Base-by-base conservation (phyloP, 176 grass and related monocot genomes). In the Saccharum spontaneum region DNA sequence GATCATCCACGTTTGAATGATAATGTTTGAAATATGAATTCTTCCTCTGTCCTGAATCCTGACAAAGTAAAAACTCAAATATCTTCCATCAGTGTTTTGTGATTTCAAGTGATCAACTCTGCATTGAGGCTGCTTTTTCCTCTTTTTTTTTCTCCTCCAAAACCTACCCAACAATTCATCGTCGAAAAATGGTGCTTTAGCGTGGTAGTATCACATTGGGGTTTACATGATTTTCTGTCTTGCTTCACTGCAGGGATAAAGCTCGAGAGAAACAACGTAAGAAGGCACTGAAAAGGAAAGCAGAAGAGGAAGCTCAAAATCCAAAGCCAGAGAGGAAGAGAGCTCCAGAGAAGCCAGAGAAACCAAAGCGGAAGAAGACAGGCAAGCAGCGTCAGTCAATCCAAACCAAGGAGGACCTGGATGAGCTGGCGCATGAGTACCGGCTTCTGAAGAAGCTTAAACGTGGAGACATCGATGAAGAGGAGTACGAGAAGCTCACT, bases 371-470 rank as follows among this genome's bases (percentile, higher is more conserved):
- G 71, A 99, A 99, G 84, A 93, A 96, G 79, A 99, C 93, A 10
- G 91, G 93, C 20, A 94, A 84, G 28, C 93, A 96, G 84, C 91
- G 93, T 4, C 88, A 76, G 0, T 60, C 93, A 28, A 83, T 91
- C 75, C 97, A 94, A 82, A 99, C 84, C 73, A 94, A 99, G 85
- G 97, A 96, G 75, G 97, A 98, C 71, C 79, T 90, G 13, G 97
- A 99, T 61, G 97, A 99, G 84, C 80, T 99, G 57, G 59, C 88
- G 2, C 86, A 91, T 1, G 97, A 99, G 62, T 99, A 99, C 74
- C 80, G 91, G 0, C 88, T 99, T 34, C 40, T 99, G 69, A 99
- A 96, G 74, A 99, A 92, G 74, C 89, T 99, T 22, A 99, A 99
- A 77, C 84, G 89, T 9, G 90, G 97, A 5, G 88, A 65, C 52